A percentile compares a stretch with the other conserved stretches of the same genome.
phyloP scores from a whole-genome alignment of 1,284 basidiomycete genomes.

The Fomes fomentarius region DNA sequence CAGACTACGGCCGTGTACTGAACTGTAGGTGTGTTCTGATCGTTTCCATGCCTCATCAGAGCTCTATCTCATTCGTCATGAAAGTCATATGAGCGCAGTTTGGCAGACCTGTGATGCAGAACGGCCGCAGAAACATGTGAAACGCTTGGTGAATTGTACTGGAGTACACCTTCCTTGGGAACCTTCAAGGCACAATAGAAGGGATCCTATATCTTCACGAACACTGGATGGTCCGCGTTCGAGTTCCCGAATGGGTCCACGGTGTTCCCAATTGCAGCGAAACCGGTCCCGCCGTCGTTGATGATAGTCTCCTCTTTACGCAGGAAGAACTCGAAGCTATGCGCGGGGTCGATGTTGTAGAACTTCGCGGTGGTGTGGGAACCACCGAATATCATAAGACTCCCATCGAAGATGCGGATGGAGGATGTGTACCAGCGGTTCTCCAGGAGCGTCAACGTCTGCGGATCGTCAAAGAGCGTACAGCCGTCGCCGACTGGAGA shows the following conservation, averaged over 20 bases:
- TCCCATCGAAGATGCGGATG: slow-evolving; percentile 44
- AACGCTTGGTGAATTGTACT: too few species aligned
- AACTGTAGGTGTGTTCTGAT: too few species aligned
- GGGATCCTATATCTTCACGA: too few species aligned
- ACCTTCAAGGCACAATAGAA: too few species aligned
- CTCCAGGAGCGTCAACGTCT: slow-evolving; percentile 33
- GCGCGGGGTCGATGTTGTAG: slow-evolving; percentile 46
- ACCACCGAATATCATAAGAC: slow-evolving; percentile 45
- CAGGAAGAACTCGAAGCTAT: slow-evolving; percentile 56
- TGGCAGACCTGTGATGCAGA: too few species aligned
- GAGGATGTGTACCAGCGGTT: slow-evolving; percentile 47
- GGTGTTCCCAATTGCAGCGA: slow-evolving; percentile 59
- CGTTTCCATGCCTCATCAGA: too few species aligned
- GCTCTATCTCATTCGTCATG: too few species aligned
- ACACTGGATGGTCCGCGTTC: slow-evolving; percentile 58
- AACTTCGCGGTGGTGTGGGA: slow-evolving; percentile 38
- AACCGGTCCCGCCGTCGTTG: slow-evolving; percentile 66
- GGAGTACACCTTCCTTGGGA: too few species aligned
- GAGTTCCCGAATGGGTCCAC: slow-evolving; percentile 51
- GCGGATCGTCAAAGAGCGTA: slow-evolving; percentile 42
- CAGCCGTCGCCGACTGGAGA: slow-evolving; percentile 39
- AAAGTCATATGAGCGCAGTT: too few species aligned
- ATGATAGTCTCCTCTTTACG: slow-evolving; percentile 54
- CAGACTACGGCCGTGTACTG: too few species aligned
- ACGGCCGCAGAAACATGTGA: too few species aligned